Base-by-base conservation (phyloP, 345 rosid genomes). In the Trapa bicornis region DNA sequence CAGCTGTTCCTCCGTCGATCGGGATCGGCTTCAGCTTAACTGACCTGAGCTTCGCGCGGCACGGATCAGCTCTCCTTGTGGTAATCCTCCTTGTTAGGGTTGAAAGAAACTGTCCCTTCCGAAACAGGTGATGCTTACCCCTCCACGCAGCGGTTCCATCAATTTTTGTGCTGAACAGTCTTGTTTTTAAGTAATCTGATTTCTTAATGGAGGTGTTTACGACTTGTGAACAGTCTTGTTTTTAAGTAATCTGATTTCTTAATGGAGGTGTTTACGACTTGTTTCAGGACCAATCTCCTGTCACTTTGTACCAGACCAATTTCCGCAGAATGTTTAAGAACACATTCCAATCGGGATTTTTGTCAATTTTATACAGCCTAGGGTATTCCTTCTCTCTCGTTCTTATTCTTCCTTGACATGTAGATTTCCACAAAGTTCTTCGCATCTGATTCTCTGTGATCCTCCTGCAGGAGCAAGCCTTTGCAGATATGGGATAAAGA, bases 401-500 rank as follows among this genome's bases (percentile, higher is more conserved):
- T 64, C 12, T 45, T 13, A 5, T 6, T 52, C 56, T 50, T 50
- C 17, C 41, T n/a, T 6, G 1, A 35, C 16, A 29, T 35, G 41
- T 47, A 36, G 12, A 48, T 37, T 37, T n/a, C 10, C 10, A 4
- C 6, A 63, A 5, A 52, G 22, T 68, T 37, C 17, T 33, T 38
- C 38, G 3, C 45, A 14, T 43, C 35, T 14, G 45, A 4, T 11
- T 14, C 37, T 65, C 29, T 61, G 66, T 72, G 14, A 54, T 70
- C 73, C 58, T 70, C 73, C 58, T 70, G 65, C 76, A 86, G 96
- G 78, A 89, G 89, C 75, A 86, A 86, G 71, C 92, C 89, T 70
- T 79, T 89, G 75, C 92, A 86, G 84, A 86, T 89, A 77, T 86
- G 92, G 96, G 96, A 86, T 65, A 88, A 88, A 78, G 96, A 86